phyloP scores from a whole-genome alignment of 768 basidiomycete genomes.

The Myochromella boudieri region DNA sequence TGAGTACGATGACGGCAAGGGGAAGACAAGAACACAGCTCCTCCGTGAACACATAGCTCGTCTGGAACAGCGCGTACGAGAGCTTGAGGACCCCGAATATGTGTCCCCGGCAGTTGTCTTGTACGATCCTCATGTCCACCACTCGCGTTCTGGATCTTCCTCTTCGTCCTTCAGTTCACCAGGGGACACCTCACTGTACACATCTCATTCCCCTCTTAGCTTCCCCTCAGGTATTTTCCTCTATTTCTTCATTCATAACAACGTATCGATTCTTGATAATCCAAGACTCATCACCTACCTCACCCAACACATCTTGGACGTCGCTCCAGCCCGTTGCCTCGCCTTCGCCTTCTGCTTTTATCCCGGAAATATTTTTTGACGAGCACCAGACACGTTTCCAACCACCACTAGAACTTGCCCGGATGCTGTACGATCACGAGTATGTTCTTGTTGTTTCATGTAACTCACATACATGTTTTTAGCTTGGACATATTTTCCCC shows the following conservation, averaged over 20 bases:
- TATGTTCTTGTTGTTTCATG: slow-evolving; percentile 8
- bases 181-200: slow-evolving; percentile 47
- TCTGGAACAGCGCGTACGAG: slow-evolving; percentile 68
- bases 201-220: slow-evolving; percentile 50
- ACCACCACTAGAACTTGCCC: slow-evolving; percentile 58
- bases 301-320: slow-evolving; percentile 54
- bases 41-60: slow-evolving; percentile 75
- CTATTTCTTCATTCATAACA: neutral
- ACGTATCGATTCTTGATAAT: slow-evolving; percentile 3
- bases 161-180: slow-evolving; percentile 57
- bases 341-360: slow-evolving; percentile 50
- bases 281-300: slow-evolving; percentile 42
- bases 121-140: slow-evolving; percentile 62
- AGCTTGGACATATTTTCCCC: slow-evolving; percentile 77
- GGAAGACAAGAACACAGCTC: slow-evolving; percentile 78
- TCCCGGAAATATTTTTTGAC: slow-evolving; percentile 48
- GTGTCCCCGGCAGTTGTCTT: slow-evolving; percentile 65
- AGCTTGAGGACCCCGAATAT: slow-evolving; percentile 76
- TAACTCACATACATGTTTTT: slow-evolving; percentile 15
- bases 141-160: slow-evolving; percentile 51
- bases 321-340: slow-evolving; percentile 45
- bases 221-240: slow-evolving; percentile 49
- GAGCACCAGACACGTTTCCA: slow-evolving; percentile 48
- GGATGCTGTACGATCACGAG: slow-evolving; percentile 56
- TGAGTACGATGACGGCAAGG: slow-evolving; percentile 84